A percentile compares a stretch with the other conserved stretches of the same genome.
These are phyloP conservation scores for Colletotrichum sp. DNA, from an alignment of 2,329 filamentous ascomycete species.

Conservation along the genomic window DNA sequence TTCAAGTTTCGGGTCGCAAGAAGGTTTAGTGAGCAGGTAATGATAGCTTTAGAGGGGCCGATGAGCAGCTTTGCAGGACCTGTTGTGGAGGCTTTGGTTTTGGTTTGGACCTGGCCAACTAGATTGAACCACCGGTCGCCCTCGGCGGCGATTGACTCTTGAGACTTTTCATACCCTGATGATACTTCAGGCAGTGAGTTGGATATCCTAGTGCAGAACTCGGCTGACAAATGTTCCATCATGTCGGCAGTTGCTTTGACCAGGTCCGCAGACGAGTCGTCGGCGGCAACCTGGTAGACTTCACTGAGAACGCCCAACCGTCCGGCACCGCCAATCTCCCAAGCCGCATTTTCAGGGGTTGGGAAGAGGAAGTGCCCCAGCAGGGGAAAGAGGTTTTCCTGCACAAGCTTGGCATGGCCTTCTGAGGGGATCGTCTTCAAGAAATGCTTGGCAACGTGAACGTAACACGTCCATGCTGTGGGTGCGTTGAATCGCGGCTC, in stretches of 20 bases:
- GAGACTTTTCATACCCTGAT: constrained; percentile 75
- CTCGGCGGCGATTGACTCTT: constrained; percentile 70
- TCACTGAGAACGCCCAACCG: constrained; percentile 47
- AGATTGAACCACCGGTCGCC: constrained; percentile 72
- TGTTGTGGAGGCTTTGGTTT: constrained; percentile 9
- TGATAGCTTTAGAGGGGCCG: constrained; percentile 27
- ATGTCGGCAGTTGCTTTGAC: constrained; percentile 56
- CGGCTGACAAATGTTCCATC: constrained; percentile 67
- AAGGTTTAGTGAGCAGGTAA: constrained; percentile 39
- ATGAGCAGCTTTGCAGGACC: constrained; percentile 30
- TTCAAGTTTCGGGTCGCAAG: constrained; percentile 60
- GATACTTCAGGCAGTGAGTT: constrained; percentile 83
- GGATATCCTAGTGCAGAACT: constrained; percentile 71
- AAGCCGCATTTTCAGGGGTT: constrained; percentile 41
- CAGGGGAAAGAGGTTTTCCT: constrained; percentile 58
- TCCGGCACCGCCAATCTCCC: constrained; percentile 27
- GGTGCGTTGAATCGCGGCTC: constrained; percentile 74
- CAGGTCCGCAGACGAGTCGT: constrained; percentile 45
- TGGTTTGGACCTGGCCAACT: constrained; percentile 49
- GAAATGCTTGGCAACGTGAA: constrained; percentile 65
- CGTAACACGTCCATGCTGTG: constrained; percentile 78
- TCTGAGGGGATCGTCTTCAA: constrained; percentile 48
- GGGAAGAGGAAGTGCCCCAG: constrained; percentile 60
- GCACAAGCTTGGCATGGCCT: constrained; percentile 49
- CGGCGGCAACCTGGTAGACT: constrained; percentile 50